Evolutionary conservation across 2,329 filamentous ascomycete genomes (phyloP).

Genomic region (Stachybotrys chlorohalonatus): DNA sequence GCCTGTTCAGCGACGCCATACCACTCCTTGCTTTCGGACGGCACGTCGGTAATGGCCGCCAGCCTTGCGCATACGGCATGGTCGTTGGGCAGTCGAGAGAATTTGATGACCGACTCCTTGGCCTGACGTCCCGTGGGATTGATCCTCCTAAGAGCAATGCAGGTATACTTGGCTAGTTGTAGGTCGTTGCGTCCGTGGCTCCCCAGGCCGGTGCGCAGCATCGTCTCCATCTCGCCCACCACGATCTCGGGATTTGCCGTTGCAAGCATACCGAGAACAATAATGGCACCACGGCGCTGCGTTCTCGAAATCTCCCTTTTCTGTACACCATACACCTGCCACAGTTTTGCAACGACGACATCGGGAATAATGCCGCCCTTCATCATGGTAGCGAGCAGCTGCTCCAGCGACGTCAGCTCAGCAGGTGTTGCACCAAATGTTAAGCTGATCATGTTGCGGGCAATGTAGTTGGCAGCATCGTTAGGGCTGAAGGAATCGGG

Average conservation of each 20-base stretch:
- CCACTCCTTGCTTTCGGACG: slow-evolving; percentile 90
- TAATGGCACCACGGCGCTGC: slow-evolving; percentile 87
- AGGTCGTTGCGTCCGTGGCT: slow-evolving; percentile 72
- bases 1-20: slow-evolving; percentile 94
- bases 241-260: slow-evolving; percentile 88
- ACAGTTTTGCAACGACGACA: slow-evolving; percentile 80
- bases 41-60: slow-evolving; percentile 75
- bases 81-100: slow-evolving; percentile 79
- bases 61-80: slow-evolving; percentile 78
- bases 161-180: slow-evolving; percentile 88
- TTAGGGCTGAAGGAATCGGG: slow-evolving; percentile 81
- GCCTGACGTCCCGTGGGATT: slow-evolving; percentile 74
- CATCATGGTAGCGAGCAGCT: slow-evolving; percentile 96
- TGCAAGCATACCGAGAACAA: slow-evolving; percentile 93
- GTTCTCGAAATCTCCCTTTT: slow-evolving; percentile 87
- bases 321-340: slow-evolving; percentile 95
- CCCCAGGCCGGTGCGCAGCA: slow-evolving; percentile 84
- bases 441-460: slow-evolving; percentile 96
- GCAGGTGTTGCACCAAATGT: slow-evolving; percentile 93
- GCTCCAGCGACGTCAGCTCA: slow-evolving; percentile 89
- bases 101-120: slow-evolving; percentile 59
- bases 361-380: slow-evolving; percentile 81
- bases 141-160: slow-evolving; percentile 84
- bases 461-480: slow-evolving; percentile 90
- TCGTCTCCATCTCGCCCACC: slow-evolving; percentile 88